Evolutionary conservation across 805 yeast genomes (phyloP).

Genomic region (Kodamaea hsintzibuensis): DNA sequence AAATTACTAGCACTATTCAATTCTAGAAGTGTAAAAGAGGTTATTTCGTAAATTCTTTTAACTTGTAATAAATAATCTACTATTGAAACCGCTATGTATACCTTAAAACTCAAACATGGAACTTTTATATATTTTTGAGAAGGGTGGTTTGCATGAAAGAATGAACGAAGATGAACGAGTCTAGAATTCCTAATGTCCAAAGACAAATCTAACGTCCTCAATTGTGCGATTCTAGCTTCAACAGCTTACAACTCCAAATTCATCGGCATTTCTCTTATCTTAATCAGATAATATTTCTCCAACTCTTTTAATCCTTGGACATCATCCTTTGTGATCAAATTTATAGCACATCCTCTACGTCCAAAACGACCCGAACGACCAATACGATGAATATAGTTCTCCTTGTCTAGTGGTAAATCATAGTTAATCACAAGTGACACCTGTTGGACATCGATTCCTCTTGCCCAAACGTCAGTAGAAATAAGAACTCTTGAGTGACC

Average conservation of each 20-base stretch:
- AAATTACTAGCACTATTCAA: too few species aligned
- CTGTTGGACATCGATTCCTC: constrained; percentile 99
- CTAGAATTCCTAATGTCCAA: background rate
- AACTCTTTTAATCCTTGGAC: constrained; percentile 74
- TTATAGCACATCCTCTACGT: constrained; percentile 95
- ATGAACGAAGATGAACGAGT: too few species aligned
- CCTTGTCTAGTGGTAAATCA: constrained; percentile 90
- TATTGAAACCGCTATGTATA: background rate
- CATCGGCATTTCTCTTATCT: constrained; percentile 87
- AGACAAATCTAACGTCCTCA: too few species aligned
- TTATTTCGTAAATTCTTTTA: too few species aligned
- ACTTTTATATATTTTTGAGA: background rate
- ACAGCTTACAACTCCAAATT: constrained; percentile 16
- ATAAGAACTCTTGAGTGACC: constrained; percentile 93
- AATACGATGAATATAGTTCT: constrained; percentile 94
- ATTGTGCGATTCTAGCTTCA: too few species aligned
- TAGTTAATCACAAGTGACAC: constrained; percentile 94
- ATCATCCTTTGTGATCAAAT: constrained; percentile 84
- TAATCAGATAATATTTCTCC: constrained; percentile 86
- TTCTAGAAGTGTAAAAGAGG: too few species aligned
- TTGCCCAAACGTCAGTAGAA: constrained; percentile 95
- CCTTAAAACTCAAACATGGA: background rate
- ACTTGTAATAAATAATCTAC: too few species aligned
- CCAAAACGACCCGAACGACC: constrained; percentile 99
- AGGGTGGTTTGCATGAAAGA: too few species aligned